Base-by-base conservation (phyloP, 1,284 basidiomycete genomes). In the Pseudomicrostroma phylloplanum region DNA sequence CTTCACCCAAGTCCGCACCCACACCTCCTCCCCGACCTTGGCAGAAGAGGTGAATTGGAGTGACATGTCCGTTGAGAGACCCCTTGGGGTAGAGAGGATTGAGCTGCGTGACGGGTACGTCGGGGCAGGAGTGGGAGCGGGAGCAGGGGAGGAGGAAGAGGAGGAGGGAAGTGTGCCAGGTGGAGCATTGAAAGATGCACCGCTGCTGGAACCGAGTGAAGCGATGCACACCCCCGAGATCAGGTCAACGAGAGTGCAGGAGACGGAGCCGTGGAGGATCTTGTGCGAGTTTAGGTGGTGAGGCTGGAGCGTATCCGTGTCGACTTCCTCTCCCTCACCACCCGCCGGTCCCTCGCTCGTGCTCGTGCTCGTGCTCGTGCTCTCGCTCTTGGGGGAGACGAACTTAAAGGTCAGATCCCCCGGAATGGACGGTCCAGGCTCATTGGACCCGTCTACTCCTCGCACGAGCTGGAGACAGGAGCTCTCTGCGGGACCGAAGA, bases 211-310 rank as follows among this genome's bases (percentile, higher is more conserved):
- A 9, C 30, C 30, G 30, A 36, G 30, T 3, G 56, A 57, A 11
- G 46, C 56, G n/a, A 58, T 58, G 26, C 13, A 19, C 13, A 25
- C 21, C 17, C 51, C 51, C 6, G 21, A 19, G 4, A 54, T 15
- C 21, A 54, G 23, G 51, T 54, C 51, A 6, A 54, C 13, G 21
- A 54, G 51, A 13, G 51, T 54, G 21, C 21, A 19, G 6, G 51
- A 54, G 15, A 25, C 21, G n/a, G 51, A 21, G 2, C 51, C 51
- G 51, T 54, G 51, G n/a, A 54, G 51, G 13, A 25, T 54, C 13
- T 25, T 15, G 51, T 25, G 51, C 13, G 51, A 54, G 21, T 54
- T 54, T 4, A 54, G 51, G 51, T 26, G 25, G 51, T 54, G 51
- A 3, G 51, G 7, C 21, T 21, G 15, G 21, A 54, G 51, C 30